Evolutionary conservation across 306 rosid genomes (phyloP).

Genomic region (Pterocarpus santalinus): DNA sequence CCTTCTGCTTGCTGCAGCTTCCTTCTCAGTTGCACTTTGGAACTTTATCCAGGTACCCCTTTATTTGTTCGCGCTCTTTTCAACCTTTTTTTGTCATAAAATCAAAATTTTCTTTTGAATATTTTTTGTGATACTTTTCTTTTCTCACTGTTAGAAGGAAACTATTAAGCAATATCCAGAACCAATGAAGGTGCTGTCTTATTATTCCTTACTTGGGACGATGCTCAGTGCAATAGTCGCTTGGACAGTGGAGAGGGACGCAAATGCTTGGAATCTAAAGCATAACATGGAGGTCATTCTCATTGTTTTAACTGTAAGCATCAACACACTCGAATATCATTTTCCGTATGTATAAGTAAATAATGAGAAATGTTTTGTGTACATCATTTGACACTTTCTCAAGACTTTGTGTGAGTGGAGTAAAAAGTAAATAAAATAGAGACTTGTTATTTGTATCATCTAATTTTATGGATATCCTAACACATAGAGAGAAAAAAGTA

Average conservation of each 20-base stretch:
- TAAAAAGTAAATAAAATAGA: no score
- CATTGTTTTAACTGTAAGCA: slow-evolving; percentile 50
- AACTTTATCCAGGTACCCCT: slow-evolving; percentile 59
- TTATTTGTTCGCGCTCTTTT: neutral
- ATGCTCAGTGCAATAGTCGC: slow-evolving; percentile 50
- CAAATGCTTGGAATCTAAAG: slow-evolving; percentile 52
- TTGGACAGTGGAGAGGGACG: slow-evolving; percentile 42
- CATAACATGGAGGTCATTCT: slow-evolving; percentile 51
- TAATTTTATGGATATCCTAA: no score
- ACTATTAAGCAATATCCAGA: slow-evolving; percentile 50
- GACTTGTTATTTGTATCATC: no score
- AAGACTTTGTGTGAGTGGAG: no score
- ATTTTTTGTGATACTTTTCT: slow-evolving; percentile 18
- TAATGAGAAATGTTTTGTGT: neutral
- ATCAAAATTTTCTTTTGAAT: neutral
- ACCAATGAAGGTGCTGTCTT: slow-evolving; percentile 52
- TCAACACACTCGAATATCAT: neutral
- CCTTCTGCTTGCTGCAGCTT: slow-evolving; percentile 64
- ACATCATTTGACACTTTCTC: no score
- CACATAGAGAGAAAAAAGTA: no score
- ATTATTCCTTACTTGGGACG: slow-evolving; percentile 51
- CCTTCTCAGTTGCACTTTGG: slow-evolving; percentile 68
- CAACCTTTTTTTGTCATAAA: neutral
- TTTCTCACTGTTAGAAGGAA: slow-evolving; percentile 44
- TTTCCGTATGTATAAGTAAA: neutral